These are phyloP conservation scores for Pisolithus tinctorius DNA, from an alignment of 768 basidiomycete genomes.

Conservation along the genomic window DNA sequence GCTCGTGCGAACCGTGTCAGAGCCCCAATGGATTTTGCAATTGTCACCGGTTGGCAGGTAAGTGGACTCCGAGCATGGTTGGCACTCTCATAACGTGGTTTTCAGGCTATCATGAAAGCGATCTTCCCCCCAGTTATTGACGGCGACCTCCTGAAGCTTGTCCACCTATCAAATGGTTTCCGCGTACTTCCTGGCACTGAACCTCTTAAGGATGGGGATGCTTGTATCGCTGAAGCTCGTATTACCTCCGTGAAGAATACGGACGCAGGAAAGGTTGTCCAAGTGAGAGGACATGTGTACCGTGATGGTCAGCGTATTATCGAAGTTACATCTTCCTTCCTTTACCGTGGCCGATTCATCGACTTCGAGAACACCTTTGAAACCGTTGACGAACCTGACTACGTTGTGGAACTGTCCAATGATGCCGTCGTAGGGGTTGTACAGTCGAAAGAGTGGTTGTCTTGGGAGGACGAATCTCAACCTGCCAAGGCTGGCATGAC, in stretches of 20 bases:
- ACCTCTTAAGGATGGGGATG: constrained; percentile 77
- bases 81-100: constrained; percentile 3
- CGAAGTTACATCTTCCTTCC: constrained; percentile 91
- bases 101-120: constrained; percentile 95
- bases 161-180: constrained; percentile 97
- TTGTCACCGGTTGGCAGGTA: constrained; percentile 98
- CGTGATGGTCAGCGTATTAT: constrained; percentile 78
- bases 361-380: constrained; percentile 98
- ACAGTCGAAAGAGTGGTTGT: constrained; percentile 96
- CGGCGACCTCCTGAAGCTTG: constrained; percentile 91
- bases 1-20: constrained; percentile 59
- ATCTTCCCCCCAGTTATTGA: constrained; percentile 92
- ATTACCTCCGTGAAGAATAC: constrained; percentile 88
- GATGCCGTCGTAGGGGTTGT: constrained; percentile 86
- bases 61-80: constrained; percentile 18
- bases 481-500: constrained; percentile 75
- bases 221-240: constrained; percentile 83
- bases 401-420: constrained; percentile 64
- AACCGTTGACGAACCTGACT: constrained; percentile 83
- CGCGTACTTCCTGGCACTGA: constrained; percentile 72
- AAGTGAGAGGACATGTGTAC: constrained; percentile 78
- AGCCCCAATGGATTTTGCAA: constrained; percentile 98
- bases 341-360: constrained; percentile 90
- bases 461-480: constrained; percentile 80
- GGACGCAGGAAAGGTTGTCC: constrained; percentile 89